phyloP scores from a whole-genome alignment of 257 asterid genomes.

The Agastache rugosa region DNA sequence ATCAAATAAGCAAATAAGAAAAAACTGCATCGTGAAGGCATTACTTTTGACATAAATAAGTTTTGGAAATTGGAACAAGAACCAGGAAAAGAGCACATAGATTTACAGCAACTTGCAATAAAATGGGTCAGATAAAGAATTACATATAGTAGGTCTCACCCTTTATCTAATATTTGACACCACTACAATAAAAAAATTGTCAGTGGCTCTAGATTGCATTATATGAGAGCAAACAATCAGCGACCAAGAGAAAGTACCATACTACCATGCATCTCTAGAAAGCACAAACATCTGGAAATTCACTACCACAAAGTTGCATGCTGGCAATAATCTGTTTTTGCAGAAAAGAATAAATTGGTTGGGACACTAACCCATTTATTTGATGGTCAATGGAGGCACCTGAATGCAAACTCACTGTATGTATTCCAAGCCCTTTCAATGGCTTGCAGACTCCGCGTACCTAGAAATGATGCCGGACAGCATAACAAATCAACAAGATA shows the following conservation, averaged over 20 bases:
- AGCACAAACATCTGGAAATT: neutral
- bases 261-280: slow-evolving; percentile 18
- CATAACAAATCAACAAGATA: slow-evolving; percentile 15
- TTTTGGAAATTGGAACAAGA: slow-evolving; percentile 1
- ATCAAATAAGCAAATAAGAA: neutral
- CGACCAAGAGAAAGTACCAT: neutral
- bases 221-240: too few species aligned
- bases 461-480: slow-evolving; percentile 44
- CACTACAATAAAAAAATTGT: neutral
- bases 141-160: neutral
- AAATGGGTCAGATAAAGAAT: neutral
- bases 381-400: slow-evolving; percentile 93
- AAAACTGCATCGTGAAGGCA: neutral
- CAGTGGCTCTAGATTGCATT: neutral
- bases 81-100: neutral
- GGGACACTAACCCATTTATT: slow-evolving; percentile 65
- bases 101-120: slow-evolving; percentile 13
- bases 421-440: slow-evolving; percentile 75
- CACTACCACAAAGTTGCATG: slow-evolving; percentile 10
- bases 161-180: neutral
- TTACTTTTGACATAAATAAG: neutral
- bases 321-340: neutral
- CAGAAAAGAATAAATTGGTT: slow-evolving; percentile 4
- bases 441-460: slow-evolving; percentile 85
- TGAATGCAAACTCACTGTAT: slow-evolving; percentile 82